Evolutionary conservation across 2,329 filamentous ascomycete genomes (phyloP).

Genomic region (Blumeria hordei): DNA sequence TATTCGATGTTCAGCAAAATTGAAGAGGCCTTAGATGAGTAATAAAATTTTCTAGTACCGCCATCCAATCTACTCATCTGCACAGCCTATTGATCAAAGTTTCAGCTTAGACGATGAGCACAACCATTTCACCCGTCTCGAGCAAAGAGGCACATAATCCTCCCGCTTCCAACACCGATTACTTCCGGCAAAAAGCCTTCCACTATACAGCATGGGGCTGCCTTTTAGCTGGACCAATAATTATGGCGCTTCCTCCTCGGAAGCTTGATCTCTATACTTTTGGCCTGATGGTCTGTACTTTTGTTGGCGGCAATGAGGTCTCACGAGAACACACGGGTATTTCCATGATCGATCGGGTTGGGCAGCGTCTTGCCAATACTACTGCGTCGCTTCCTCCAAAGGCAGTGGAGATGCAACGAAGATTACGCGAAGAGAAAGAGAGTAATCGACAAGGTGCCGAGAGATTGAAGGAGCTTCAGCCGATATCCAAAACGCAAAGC

Average conservation of each 20-base stretch:
- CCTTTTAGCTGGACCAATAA: constrained; percentile 26
- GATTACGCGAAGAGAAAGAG: constrained; percentile 9
- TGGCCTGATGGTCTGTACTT: constrained; percentile 20
- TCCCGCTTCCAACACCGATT: too few species aligned
- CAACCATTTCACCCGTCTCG: too few species aligned
- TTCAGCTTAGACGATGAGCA: too few species aligned
- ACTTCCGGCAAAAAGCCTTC: not conserved
- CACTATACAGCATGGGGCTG: not conserved
- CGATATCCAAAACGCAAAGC: not conserved
- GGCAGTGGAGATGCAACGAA: constrained; percentile 9
- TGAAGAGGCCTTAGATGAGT: too few species aligned
- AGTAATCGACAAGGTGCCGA: not conserved
- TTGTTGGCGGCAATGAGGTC: constrained; percentile 12
- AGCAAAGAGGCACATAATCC: too few species aligned
- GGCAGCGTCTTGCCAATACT: constrained; percentile 2
- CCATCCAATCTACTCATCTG: too few species aligned
- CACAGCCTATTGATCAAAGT: too few species aligned
- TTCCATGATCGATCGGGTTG: constrained; percentile 8
- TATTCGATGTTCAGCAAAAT: too few species aligned
- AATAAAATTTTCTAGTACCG: too few species aligned
- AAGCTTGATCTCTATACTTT: constrained; percentile 38
- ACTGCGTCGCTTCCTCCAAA: constrained; percentile 6
- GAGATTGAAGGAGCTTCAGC: not conserved
- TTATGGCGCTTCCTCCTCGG: constrained; percentile 31
- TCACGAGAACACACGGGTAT: constrained; percentile 12